A percentile compares a stretch with the other conserved stretches of the same genome.
phyloP scores from a whole-genome alignment of 2,329 filamentous ascomycete species.

The Clonostachys rhizophaga region DNA sequence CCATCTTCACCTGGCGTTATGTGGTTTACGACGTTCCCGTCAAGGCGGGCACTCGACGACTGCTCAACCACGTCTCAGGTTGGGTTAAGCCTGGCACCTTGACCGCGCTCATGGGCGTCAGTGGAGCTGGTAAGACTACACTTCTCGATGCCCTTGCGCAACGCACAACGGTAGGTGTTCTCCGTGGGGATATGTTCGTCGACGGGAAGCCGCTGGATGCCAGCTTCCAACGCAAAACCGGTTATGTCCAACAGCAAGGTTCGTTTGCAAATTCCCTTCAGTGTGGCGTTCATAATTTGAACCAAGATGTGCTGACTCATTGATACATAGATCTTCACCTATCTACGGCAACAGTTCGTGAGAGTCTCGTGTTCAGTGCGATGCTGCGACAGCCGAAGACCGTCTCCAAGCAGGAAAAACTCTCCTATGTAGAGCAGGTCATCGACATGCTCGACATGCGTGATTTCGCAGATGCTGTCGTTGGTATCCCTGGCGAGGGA shows the following conservation, averaged over 20 bases:
- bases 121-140: constrained; percentile 23
- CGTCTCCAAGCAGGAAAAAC: constrained; percentile 70
- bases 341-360: constrained; percentile 49
- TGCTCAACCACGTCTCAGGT: constrained; percentile 68
- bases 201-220: constrained; percentile 50
- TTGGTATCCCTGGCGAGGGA: constrained; percentile 28
- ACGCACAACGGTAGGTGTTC: constrained; percentile 48
- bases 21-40: constrained; percentile 71
- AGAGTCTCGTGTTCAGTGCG: constrained; percentile 83
- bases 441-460: constrained; percentile 46
- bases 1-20: constrained; percentile 63
- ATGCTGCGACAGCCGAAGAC: constrained; percentile 76
- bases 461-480: constrained; percentile 45
- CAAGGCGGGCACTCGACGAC: constrained; percentile 54
- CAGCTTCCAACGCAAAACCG: constrained; percentile 58
- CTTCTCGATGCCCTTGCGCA: constrained; percentile 22
- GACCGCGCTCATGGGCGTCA: constrained; percentile 77
- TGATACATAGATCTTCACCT: constrained; percentile 8
- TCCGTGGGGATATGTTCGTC: constrained; percentile 56
- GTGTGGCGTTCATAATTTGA: constrained; percentile 61
- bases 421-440: constrained; percentile 53
- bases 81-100: constrained; percentile 87
- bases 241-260: constrained; percentile 79
- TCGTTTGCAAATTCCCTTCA: constrained; percentile 53
- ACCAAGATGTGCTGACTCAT: constrained; percentile 47